A percentile compares a stretch with the other conserved stretches of the same genome.
Evolutionary conservation across 257 asterid genomes (phyloP).

Genomic region (Lavandula angustifolia): DNA sequence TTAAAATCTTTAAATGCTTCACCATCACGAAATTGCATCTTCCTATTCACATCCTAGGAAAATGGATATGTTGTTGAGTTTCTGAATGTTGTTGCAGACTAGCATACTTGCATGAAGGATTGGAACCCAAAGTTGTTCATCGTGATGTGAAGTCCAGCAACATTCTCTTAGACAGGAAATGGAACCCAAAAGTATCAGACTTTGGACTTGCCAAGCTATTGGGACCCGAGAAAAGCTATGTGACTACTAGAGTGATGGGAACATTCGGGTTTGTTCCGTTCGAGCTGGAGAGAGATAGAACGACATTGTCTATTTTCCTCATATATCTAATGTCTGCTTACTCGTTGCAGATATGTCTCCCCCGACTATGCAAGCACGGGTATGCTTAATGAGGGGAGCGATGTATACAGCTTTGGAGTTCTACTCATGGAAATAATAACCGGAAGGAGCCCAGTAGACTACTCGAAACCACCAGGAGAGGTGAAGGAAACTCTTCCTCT

Average conservation of each 20-base stretch:
- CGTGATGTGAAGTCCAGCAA: constrained; percentile 99
- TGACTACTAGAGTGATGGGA: constrained; percentile 99
- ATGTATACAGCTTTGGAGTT: constrained; percentile 94
- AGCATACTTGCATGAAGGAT: constrained; percentile 95
- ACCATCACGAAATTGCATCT: neutral
- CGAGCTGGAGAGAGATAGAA: neutral
- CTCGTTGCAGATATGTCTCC: constrained; percentile 78
- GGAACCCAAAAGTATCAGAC: constrained; percentile 93
- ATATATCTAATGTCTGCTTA: constrained; percentile 14
- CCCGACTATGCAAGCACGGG: constrained; percentile 99
- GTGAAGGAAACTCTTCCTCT: constrained; percentile 33
- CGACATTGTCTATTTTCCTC: neutral
- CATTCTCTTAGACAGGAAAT: constrained; percentile 83
- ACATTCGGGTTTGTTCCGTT: constrained; percentile 84
- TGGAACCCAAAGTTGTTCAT: constrained; percentile 98
- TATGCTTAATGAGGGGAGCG: constrained; percentile 93
- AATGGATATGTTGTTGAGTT: neutral
- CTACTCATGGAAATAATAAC: constrained; percentile 89
- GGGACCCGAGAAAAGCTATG: constrained; percentile 89
- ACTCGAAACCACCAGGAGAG: constrained; percentile 92
- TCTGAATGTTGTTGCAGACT: constrained; percentile 48
- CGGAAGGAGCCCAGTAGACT: constrained; percentile 93
- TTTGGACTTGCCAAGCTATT: constrained; percentile 94
- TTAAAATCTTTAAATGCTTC: no score
- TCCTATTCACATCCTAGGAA: neutral